phyloP scores from a whole-genome alignment of 441 rosid genomes.

The Populus hybrid region DNA sequence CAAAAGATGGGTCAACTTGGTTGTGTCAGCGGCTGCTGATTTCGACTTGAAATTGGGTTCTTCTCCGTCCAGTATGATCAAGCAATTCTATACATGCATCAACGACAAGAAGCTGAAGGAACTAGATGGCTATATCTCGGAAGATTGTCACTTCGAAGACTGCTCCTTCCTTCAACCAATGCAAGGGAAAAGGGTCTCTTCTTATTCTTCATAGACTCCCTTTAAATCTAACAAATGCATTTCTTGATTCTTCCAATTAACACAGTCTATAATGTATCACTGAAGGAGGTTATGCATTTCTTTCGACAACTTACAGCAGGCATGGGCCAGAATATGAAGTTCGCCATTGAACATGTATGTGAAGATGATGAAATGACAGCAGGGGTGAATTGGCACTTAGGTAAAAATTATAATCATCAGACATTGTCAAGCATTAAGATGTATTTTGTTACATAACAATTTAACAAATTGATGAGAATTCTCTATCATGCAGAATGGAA shows the following conservation, averaged over 20 bases:
- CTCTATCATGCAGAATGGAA: slow-evolving; percentile 60
- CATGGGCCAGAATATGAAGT: slow-evolving; percentile 75
- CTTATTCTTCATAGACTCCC: background rate
- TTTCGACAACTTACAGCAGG: slow-evolving; percentile 42
- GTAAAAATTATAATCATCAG: slow-evolving; percentile 27
- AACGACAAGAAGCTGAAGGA: slow-evolving; percentile 50
- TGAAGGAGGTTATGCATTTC: slow-evolving; percentile 61
- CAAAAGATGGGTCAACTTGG: background rate
- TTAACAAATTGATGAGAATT: background rate
- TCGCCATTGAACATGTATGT: slow-evolving; percentile 53
- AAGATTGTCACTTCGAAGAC: slow-evolving; percentile 60
- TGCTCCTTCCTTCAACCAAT: slow-evolving; percentile 64
- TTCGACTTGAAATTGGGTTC: background rate
- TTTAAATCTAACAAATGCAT: background rate
- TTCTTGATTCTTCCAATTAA: background rate
- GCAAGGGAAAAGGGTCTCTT: slow-evolving; percentile 53
- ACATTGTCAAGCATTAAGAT: slow-evolving; percentile 12
- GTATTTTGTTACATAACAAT: background rate
- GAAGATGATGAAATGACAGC: slow-evolving; percentile 47
- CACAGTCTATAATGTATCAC: background rate
- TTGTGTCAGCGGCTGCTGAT: slow-evolving; percentile 3
- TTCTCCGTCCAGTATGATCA: slow-evolving; percentile 42
- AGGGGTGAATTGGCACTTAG: slow-evolving; percentile 75
- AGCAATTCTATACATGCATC: slow-evolving; percentile 48
- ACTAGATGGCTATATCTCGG: slow-evolving; percentile 44